phyloP scores from a whole-genome alignment of 2,329 filamentous ascomycete species.

The Albifimbria verrucaria region DNA sequence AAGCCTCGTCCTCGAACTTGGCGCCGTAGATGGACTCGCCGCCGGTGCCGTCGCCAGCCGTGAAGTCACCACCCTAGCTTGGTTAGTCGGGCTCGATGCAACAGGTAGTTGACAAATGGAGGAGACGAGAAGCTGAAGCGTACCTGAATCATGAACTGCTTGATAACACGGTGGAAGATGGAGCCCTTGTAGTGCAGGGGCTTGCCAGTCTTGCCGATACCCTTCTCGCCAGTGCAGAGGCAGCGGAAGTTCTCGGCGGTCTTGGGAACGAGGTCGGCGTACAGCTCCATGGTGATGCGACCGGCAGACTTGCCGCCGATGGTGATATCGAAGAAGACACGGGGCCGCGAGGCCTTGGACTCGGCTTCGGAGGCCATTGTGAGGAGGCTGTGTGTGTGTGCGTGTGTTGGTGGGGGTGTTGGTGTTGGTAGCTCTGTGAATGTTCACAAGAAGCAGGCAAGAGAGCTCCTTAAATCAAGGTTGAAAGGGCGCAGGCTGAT shows the following conservation, averaged over 20 bases:
- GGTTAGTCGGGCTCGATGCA: neutral
- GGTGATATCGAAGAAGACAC: constrained; percentile 91
- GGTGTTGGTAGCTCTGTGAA: too few relatives aligned
- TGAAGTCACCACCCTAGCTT: constrained; percentile 89
- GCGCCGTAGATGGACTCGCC: constrained; percentile 96
- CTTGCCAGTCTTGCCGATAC: constrained; percentile 74
- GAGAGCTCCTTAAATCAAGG: too few relatives aligned
- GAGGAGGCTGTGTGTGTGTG: constrained; percentile 1
- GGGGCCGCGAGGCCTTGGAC: constrained; percentile 57
- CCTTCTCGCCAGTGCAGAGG: constrained; percentile 94
- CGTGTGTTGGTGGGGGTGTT: too few relatives aligned
- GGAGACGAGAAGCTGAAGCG: neutral
- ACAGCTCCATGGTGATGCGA: constrained; percentile 83
- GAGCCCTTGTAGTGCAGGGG: constrained; percentile 92
- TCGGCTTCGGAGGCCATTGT: constrained; percentile 39
- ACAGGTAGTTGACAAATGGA: neutral
- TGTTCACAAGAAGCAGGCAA: too few relatives aligned
- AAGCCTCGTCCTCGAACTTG: constrained; percentile 98
- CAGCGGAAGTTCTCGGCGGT: constrained; percentile 95
- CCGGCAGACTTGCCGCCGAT: constrained; percentile 72
- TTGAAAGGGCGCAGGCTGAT: too few relatives aligned
- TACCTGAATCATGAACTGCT: constrained; percentile 85
- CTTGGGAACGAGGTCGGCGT: constrained; percentile 76
- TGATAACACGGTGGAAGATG: constrained; percentile 93
- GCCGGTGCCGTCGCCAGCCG: constrained; percentile 87